A percentile compares a stretch with the other conserved stretches of the same genome.
These are phyloP conservation scores for Solanum hybrid DNA, from an alignment of 305 asterid species.

Conservation along the genomic window DNA sequence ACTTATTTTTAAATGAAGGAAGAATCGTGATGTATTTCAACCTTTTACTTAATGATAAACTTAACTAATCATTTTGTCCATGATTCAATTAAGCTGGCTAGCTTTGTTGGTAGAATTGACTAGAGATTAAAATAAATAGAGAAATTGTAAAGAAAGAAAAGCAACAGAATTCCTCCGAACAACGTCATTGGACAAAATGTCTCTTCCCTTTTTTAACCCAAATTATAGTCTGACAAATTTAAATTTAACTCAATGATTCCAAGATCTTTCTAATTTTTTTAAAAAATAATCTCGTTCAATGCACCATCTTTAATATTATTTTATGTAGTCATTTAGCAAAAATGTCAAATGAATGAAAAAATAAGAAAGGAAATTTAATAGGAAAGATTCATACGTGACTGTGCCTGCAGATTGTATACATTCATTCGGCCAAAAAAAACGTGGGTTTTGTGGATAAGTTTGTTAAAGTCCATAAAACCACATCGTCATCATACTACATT, in stretches of 20 bases:
- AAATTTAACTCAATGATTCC: neutral
- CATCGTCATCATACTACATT: neutral
- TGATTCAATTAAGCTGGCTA: neutral
- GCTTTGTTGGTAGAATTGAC: neutral
- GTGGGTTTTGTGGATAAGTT: neutral
- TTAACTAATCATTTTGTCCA: neutral
- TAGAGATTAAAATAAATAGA: neutral
- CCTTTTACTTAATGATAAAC: neutral
- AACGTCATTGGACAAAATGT: neutral
- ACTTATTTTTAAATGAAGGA: neutral
- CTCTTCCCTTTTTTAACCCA: neutral
- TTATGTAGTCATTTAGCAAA: neutral
- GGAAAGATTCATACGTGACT: neutral
- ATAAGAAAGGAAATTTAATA: neutral
- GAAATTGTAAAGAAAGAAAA: neutral
- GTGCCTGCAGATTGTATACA: neutral
- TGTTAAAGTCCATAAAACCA: neutral
- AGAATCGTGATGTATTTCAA: neutral
- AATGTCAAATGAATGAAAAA: neutral
- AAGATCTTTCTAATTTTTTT: neutral
- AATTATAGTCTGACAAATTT: neutral
- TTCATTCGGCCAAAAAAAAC: neutral
- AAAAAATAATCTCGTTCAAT: neutral
- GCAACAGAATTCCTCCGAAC: neutral
- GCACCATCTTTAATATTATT: neutral